phyloP scores from a whole-genome alignment of 140 eudicot species.

The Cichorium intybus region DNA sequence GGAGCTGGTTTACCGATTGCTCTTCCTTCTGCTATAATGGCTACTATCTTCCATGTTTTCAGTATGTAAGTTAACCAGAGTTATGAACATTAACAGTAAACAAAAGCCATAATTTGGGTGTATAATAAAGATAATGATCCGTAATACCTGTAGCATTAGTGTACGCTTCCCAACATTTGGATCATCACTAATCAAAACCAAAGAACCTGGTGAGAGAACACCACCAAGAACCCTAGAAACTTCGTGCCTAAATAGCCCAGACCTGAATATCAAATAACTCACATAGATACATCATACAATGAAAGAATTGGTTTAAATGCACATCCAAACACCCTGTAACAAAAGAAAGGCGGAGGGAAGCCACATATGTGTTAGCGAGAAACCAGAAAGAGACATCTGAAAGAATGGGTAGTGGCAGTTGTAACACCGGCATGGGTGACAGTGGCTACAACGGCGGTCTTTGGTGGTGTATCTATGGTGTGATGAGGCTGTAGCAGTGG shows the following conservation, averaged over 20 bases:
- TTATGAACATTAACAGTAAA: conserved; percentile 8
- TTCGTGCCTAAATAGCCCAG: conserved; percentile 79
- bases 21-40: conserved; percentile 79
- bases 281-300: background rate
- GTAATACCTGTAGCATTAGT: conserved; percentile 69
- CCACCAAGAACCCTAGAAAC: conserved; percentile 96
- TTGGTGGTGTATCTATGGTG: no score
- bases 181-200: conserved; percentile 92
- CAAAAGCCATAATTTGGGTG: background rate
- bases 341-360: no score
- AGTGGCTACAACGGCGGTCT: no score
- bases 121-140: background rate
- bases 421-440: no score
- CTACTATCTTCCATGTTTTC: conserved; percentile 60
- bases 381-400: no score
- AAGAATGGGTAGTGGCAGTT: no score
- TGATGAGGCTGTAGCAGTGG: no score
- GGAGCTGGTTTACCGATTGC: conserved; percentile 53
- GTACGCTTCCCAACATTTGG: conserved; percentile 99
- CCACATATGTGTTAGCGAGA: no score
- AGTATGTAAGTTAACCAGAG: conserved; percentile 9
- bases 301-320: no score
- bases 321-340: no score
- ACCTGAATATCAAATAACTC: conserved; percentile 35
- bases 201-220: conserved; percentile 96